phyloP scores from a whole-genome alignment of 1,139 yeast genomes.

The Blastobotrys persicus region DNA sequence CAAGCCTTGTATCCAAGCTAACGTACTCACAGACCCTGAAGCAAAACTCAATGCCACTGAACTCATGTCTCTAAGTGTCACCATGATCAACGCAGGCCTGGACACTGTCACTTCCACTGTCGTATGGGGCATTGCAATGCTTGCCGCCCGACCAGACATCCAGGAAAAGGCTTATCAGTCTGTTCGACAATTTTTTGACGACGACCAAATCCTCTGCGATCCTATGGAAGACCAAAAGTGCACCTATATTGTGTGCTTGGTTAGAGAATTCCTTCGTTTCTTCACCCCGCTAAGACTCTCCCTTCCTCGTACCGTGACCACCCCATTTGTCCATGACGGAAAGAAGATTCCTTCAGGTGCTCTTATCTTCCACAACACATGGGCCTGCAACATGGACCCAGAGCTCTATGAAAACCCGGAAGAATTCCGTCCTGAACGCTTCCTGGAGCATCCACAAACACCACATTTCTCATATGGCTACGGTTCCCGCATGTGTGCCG shows the following conservation, averaged over 20 bases:
- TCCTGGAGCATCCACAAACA: slow-evolving; percentile 42
- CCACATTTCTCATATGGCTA: slow-evolving; percentile 62
- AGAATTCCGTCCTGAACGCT: slow-evolving; percentile 56
- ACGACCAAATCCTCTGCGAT: slow-evolving; percentile 46
- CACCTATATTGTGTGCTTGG: slow-evolving; percentile 52
- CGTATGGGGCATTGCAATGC: slow-evolving; percentile 55
- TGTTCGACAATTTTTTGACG: slow-evolving; percentile 38
- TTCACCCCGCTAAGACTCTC: slow-evolving; percentile 63
- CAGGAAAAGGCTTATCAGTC: slow-evolving; percentile 45
- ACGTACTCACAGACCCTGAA: slow-evolving; percentile 35
- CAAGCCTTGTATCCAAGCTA: slow-evolving; percentile 46
- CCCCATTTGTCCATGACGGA: slow-evolving; percentile 42
- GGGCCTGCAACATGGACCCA: slow-evolving; percentile 66
- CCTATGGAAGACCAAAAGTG: slow-evolving; percentile 42
- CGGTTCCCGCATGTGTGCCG: slow-evolving; percentile 69
- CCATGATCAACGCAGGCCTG: slow-evolving; percentile 75
- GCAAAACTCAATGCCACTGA: slow-evolving; percentile 42
- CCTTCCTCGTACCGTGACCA: slow-evolving; percentile 60
- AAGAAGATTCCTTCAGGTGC: slow-evolving; percentile 53
- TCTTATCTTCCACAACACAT: slow-evolving; percentile 60
- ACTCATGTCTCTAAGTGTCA: slow-evolving; percentile 58
- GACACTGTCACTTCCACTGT: slow-evolving; percentile 66
- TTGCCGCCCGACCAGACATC: slow-evolving; percentile 46
- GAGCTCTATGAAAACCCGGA: slow-evolving; percentile 46
- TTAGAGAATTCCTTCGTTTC: slow-evolving; percentile 58